Evolutionary conservation across 305 asterid species (phyloP).

Genomic region (Salvia sclarea): DNA sequence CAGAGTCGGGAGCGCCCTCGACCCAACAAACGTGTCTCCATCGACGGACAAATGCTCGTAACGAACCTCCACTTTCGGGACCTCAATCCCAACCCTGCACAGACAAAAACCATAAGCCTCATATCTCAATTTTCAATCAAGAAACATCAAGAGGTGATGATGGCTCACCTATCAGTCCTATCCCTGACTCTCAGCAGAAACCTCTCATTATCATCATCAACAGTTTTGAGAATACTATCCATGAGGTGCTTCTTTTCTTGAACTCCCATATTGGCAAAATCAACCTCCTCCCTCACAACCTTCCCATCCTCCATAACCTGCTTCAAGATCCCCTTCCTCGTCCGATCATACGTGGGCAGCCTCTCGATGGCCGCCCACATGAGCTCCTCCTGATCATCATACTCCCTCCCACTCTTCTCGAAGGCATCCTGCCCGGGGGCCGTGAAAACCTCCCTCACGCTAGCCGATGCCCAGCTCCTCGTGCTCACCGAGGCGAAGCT

Average conservation of each 20-base stretch:
- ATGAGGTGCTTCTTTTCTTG: slow-evolving; percentile 62
- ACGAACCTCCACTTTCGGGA: slow-evolving; percentile 88
- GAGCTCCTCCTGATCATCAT: slow-evolving; percentile 84
- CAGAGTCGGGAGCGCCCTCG: slow-evolving; percentile 93
- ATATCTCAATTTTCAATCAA: neutral
- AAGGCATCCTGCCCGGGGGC: slow-evolving; percentile 73
- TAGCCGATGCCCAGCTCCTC: slow-evolving; percentile 81
- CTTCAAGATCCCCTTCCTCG: slow-evolving; percentile 71
- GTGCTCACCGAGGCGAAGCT: slow-evolving; percentile 60
- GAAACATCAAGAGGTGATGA: neutral
- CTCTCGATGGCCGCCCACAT: slow-evolving; percentile 95
- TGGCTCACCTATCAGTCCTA: slow-evolving; percentile 76
- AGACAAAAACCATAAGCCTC: slow-evolving; percentile 13
- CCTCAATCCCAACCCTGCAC: slow-evolving; percentile 76
- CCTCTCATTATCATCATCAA: slow-evolving; percentile 90
- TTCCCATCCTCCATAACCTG: slow-evolving; percentile 70
- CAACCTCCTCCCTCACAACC: slow-evolving; percentile 66
- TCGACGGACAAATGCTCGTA: slow-evolving; percentile 68
- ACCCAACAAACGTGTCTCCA: slow-evolving; percentile 75
- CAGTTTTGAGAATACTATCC: slow-evolving; percentile 63
- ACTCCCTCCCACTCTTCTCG: slow-evolving; percentile 64
- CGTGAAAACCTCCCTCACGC: slow-evolving; percentile 67
- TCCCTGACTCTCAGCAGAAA: slow-evolving; percentile 72
- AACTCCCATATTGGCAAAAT: slow-evolving; percentile 63
- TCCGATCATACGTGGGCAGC: slow-evolving; percentile 82